phyloP scores from a whole-genome alignment of 441 rosid genomes.

The Bocquillonia castaneifolia region DNA sequence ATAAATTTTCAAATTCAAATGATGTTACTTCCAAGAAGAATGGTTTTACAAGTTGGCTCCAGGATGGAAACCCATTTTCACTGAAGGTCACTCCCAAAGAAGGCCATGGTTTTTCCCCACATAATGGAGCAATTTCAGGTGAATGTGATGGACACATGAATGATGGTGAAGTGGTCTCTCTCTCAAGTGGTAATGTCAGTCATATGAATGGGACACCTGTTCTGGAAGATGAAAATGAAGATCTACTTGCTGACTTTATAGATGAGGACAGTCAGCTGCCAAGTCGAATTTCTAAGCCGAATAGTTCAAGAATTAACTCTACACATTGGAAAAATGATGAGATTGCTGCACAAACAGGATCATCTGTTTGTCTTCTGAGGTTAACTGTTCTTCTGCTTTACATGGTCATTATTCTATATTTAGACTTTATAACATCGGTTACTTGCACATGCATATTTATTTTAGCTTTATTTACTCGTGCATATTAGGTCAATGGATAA shows the following conservation, averaged over 20 bases:
- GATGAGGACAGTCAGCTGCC: slow-evolving; percentile 99
- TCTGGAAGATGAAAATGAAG: slow-evolving; percentile 93
- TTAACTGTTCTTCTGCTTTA: slow-evolving; percentile 26
- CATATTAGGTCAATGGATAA: slow-evolving; percentile 89
- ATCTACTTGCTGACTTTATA: slow-evolving; percentile 93
- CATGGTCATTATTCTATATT: slow-evolving; percentile 3
- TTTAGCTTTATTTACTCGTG: slow-evolving; percentile 25
- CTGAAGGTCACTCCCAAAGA: slow-evolving; percentile 38
- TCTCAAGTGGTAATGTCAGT: slow-evolving; percentile 32
- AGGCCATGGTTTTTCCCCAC: slow-evolving; percentile 37
- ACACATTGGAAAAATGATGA: slow-evolving; percentile 57
- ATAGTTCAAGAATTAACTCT: slow-evolving; percentile 34
- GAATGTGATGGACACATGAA: slow-evolving; percentile 42
- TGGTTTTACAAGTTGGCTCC: slow-evolving; percentile 80
- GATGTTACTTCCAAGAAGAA: slow-evolving; percentile 45
- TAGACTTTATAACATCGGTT: slow-evolving; percentile 9
- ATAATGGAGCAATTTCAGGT: slow-evolving; percentile 41
- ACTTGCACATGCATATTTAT: slow-evolving; percentile 5
- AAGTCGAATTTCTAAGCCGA: slow-evolving; percentile 70
- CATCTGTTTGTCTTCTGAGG: slow-evolving; percentile 95
- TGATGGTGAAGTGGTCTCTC: slow-evolving; percentile 40
- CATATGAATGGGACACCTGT: slow-evolving; percentile 48
- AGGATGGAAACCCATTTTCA: slow-evolving; percentile 79
- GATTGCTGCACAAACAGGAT: slow-evolving; percentile 81
- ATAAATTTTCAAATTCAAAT: slow-evolving; percentile 37